Conservation (phyloP, 2,329 filamentous ascomycete genomes). For the Chaetomium strumarium region DNA sequence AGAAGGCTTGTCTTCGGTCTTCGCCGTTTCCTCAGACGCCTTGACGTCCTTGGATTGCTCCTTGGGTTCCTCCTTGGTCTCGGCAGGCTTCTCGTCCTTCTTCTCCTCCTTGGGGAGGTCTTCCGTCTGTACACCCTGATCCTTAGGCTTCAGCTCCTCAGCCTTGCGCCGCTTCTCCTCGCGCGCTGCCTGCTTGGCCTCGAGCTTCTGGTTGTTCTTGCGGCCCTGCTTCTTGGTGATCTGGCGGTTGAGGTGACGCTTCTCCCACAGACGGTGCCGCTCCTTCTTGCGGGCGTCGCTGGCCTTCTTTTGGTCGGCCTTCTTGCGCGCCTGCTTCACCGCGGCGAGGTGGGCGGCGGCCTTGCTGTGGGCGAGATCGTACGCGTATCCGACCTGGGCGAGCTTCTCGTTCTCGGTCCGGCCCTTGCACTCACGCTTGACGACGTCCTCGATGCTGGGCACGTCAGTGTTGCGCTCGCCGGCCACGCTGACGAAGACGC, state of each 20-base stretch:
- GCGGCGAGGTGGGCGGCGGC: slow-evolving; percentile 31
- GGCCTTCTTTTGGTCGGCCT: slow-evolving; percentile 42
- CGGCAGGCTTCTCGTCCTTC: slow-evolving; percentile 15
- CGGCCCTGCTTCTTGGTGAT: slow-evolving; percentile 36
- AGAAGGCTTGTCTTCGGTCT: slow-evolving; percentile 15
- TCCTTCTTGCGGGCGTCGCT: slow-evolving; percentile 41
- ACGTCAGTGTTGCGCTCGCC: slow-evolving; percentile 52
- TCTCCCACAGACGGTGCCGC: slow-evolving; percentile 35
- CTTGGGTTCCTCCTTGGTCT: slow-evolving; percentile 17
- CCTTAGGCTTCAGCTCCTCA: slow-evolving; percentile 25
- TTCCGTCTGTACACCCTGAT: slow-evolving; percentile 34
- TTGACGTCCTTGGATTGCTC: slow-evolving; percentile 26
- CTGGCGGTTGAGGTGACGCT: slow-evolving; percentile 32
- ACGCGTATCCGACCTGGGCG: slow-evolving; percentile 60
- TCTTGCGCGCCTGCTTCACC: slow-evolving; percentile 45
- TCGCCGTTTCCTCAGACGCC: slow-evolving; percentile 18
- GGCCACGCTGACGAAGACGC: slow-evolving; percentile 68
- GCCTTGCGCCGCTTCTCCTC: slow-evolving; percentile 26
- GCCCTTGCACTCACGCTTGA: slow-evolving; percentile 56
- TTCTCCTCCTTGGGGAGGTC: slow-evolving; percentile 23
- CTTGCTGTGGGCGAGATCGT: slow-evolving; percentile 65
- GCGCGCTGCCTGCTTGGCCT: slow-evolving; percentile 28
- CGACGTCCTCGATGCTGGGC: slow-evolving; percentile 57
- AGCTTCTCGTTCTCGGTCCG: slow-evolving; percentile 72
- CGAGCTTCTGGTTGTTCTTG: slow-evolving; percentile 39